Base-by-base conservation (phyloP, 176 grass and related monocot species). In the Cenchrus fungigraminus region DNA sequence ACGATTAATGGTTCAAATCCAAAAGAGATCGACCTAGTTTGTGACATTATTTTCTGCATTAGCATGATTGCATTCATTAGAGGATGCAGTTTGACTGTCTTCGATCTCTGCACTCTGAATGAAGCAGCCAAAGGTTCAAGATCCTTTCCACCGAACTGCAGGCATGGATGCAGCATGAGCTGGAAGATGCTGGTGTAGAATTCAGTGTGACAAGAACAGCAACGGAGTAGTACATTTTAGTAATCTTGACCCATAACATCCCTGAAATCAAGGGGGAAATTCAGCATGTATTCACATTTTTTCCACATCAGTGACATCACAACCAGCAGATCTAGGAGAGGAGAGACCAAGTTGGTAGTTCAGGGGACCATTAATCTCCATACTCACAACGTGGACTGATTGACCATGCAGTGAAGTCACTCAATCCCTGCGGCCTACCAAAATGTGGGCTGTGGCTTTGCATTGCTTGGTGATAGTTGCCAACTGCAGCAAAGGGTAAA, bases 251-350 rank as follows among this genome's bases (percentile, higher is more conserved):
- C 70, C 72, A 83, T 78, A 68, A 28, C 58, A 68, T 60, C 74
- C 52, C 88, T 73, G 50, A 87, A 87, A 68, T 42, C 68, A 54
- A 87, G 74, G 50, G 28, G 5, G 40, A 28, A 49, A 58, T 22
- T 68, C 22, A 34, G 4, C 59, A 67, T 81, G 53, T 61, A 42
- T 14, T 12, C 3, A 44, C 8, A 71, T 28, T 88, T 81, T 77
- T 81, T 77, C 78, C 16, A 56, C 44, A 77, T 76, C 63, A 42
- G 63, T 80, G 78, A 80, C 64, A 80, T 80, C 28, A 71, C 46
- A 76, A 68, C 71, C 73, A 85, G 45, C 52, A 84, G 65, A 51
- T 47, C 70, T 73, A 54, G 40, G 66, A 44, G 66, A 62, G 1
- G 58, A 50, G 37, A 59, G 50, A 51, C 0, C 63, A 66, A 19